These are phyloP conservation scores for Porogramme epimiltina DNA, from an alignment of 1,284 basidiomycete species.

Conservation along the genomic window DNA sequence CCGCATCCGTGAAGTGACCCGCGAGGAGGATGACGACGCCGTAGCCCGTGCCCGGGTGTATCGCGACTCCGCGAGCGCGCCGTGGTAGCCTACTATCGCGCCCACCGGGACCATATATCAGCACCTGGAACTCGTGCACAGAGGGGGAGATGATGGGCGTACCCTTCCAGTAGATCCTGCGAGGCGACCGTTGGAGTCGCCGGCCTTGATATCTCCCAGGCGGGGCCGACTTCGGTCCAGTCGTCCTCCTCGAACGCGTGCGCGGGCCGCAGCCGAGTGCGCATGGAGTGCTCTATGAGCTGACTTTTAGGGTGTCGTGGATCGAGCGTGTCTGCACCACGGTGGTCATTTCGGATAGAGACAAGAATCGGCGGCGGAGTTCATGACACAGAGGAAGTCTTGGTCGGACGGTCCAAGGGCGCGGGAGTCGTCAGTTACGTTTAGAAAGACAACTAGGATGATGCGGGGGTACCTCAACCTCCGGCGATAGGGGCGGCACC, in stretches of 20 bases:
- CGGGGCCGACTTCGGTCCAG: constrained; percentile 44
- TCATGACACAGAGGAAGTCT: constrained; percentile 40
- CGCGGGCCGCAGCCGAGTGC: constrained; percentile 46
- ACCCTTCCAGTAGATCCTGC: constrained; percentile 40
- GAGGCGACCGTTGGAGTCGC: constrained; percentile 37
- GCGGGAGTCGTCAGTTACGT: neutral
- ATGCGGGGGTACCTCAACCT: constrained; percentile 20
- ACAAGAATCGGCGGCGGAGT: constrained; percentile 51
- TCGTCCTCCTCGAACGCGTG: constrained; percentile 39
- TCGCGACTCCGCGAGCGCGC: constrained; percentile 42
- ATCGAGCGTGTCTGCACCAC: constrained; percentile 44
- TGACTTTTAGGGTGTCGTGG: constrained; percentile 38
- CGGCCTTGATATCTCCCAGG: constrained; percentile 49
- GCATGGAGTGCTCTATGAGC: constrained; percentile 37
- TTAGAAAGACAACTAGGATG: neutral
- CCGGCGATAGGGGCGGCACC: constrained; percentile 20
- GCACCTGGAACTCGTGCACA: no score
- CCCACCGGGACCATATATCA: constrained; percentile 38
- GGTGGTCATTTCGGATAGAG: constrained; percentile 43
- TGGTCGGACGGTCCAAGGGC: constrained; percentile 33
- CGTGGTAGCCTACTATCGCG: constrained; percentile 45
- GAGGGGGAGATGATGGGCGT: neutral
- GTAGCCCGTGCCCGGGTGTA: constrained; percentile 47
- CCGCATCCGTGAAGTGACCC: constrained; percentile 40
- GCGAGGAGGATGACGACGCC: constrained; percentile 49